Percentiles rank a stretch among this genome's conserved stretches.
These are phyloP conservation scores for Pyrenophora teres DNA, from an alignment of 2,329 filamentous ascomycete genomes.

Conservation along the genomic window DNA sequence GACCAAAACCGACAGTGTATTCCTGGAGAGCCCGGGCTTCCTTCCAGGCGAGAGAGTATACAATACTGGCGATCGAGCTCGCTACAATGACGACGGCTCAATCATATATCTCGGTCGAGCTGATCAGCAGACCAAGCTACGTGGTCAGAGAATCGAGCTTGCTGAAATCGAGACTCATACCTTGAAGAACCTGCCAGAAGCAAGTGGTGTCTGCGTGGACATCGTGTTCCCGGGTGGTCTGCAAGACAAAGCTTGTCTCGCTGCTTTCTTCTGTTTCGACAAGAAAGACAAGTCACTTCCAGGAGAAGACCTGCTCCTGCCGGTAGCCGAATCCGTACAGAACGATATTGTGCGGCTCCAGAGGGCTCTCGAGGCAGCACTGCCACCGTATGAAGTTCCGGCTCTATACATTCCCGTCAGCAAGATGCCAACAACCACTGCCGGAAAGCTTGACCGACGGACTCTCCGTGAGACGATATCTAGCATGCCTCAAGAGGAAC, in stretches of 20 bases:
- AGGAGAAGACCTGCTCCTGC: neutral
- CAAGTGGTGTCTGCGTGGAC: neutral
- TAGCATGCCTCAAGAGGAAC: conserved; percentile 11
- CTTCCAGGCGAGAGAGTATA: conserved; percentile 6
- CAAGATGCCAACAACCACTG: conserved; percentile 17
- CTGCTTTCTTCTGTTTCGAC: neutral
- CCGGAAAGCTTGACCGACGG: conserved; percentile 17
- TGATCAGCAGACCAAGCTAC: conserved; percentile 30
- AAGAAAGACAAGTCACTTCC: neutral
- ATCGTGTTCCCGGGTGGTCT: neutral
- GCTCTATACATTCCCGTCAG: conserved; percentile 13
- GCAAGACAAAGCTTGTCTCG: conserved; percentile 1
- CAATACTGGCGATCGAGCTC: conserved; percentile 16
- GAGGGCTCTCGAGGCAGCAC: neutral
- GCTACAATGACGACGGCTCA: conserved; percentile 10
- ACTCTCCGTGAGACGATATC: neutral
- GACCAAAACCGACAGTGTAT: conserved; percentile 3
- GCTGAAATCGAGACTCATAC: conserved; percentile 6
- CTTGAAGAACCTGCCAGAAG: neutral
- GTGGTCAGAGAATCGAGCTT: conserved; percentile 31
- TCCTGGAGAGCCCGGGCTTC: conserved; percentile 12
- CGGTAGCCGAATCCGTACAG: neutral
- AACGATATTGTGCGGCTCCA: neutral
- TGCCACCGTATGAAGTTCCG: conserved; percentile 4
- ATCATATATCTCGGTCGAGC: conserved; percentile 4